Conservation (phyloP, 2,329 filamentous ascomycete genomes). For the Colletotrichum sp. region DNA sequence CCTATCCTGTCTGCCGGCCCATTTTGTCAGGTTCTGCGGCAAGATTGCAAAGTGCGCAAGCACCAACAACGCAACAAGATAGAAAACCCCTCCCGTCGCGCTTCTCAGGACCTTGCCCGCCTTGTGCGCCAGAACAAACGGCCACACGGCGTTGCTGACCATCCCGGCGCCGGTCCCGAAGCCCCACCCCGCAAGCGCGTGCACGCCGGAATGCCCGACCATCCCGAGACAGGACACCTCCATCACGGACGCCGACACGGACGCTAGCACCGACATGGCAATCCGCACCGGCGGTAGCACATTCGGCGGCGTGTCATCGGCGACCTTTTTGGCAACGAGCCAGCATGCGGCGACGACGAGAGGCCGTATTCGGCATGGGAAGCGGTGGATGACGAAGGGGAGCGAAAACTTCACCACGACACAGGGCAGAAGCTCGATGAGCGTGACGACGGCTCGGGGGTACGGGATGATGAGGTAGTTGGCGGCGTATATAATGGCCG, state of each 20-base stretch:
- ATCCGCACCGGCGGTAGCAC: constrained; percentile 34
- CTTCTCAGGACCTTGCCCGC: constrained; percentile 30
- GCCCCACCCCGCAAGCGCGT: constrained; percentile 40
- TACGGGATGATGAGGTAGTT: constrained; percentile 41
- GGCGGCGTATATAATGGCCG: constrained; percentile 33
- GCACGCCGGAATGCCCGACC: constrained; percentile 31
- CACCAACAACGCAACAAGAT: constrained; percentile 29
- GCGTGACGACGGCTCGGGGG: constrained; percentile 32
- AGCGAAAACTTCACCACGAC: constrained; percentile 32
- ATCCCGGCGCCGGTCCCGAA: constrained; percentile 35
- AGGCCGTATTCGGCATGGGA: constrained; percentile 31
- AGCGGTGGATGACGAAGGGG: constrained; percentile 29
- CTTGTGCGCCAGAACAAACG: constrained; percentile 32
- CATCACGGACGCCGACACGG: constrained; percentile 31
- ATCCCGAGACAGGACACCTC: constrained; percentile 37
- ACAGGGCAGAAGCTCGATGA: constrained; percentile 35
- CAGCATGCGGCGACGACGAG: constrained; percentile 31
- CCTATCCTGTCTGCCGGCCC: constrained; percentile 14
- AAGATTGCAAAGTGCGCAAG: constrained; percentile 33
- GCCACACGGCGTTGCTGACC: constrained; percentile 31
- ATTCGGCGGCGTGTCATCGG: constrained; percentile 35
- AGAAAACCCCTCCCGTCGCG: constrained; percentile 31
- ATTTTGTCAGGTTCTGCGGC: constrained; percentile 14
- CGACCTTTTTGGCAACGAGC: constrained; percentile 31
- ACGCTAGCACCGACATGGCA: constrained; percentile 32